Evolutionary conservation across 225 moss, liverwort and hornwort species (phyloP), one percentile per base, ranked within the genome.

Genomic region (Anthoceros angustus): DNA sequence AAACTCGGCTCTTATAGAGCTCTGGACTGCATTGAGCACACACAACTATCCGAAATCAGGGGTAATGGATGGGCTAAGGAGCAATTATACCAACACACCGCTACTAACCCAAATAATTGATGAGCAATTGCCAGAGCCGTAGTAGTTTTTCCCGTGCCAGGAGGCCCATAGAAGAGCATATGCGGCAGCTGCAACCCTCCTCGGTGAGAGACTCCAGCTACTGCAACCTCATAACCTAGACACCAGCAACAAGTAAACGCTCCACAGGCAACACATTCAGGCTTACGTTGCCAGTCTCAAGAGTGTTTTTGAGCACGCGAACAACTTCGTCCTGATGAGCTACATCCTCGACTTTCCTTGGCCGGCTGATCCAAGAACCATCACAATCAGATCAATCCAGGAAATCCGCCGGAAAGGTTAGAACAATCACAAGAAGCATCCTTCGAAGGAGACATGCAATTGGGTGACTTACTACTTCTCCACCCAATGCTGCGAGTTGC

Each of bases 321-420:
- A 95, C 81, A 43, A 95, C 95, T 72, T 95, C 95, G 67, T 95
- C 91, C 69, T 95, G 95, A 79, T 91, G 85, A 3, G 95, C 95
- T 24, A 95, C 91, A 42, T 95, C 95, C 74, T 86, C 81, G 63
- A 95, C 91, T 67, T 88, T 68, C 64, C 82, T 88, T 26, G 95
- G 95, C 62, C 95, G 83, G 74, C 88, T 89, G 75, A 42, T 65
- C 39, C 6, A 11, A 39, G 43, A 48, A 2, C 10, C 23, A 39
- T 20, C 43, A 14, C 6, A 23, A 41, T 21, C 9, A 42, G 41
- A 32, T 7, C 12, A 21, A 9, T 24, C 20, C 25, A 40, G 5
- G 21, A 55, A 4, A n/a, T 69, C 7, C 48, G 60, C 14, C 40
- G 10, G 12, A 61, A 12, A 16, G 60, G 39, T 8, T 32, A 61